These are phyloP conservation scores for Chaetomium sp. DNA, from an alignment of 2,329 filamentous ascomycete species.

Conservation along the genomic window DNA sequence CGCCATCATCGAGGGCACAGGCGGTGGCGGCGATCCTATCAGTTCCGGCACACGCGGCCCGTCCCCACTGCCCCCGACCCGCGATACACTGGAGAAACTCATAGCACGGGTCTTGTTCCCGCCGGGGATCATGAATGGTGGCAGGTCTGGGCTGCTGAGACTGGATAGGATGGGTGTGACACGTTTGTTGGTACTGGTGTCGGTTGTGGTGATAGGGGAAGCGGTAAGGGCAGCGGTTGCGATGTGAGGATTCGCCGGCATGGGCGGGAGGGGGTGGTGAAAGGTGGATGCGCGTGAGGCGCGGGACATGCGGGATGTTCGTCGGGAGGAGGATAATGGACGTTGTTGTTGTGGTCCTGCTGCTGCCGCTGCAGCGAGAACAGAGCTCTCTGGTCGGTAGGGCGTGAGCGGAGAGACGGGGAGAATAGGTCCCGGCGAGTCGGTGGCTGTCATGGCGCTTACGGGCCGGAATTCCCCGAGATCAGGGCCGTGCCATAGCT, in stretches of 20 bases:
- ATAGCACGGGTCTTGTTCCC: constrained; percentile 13
- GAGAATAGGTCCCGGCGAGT: constrained; percentile 7
- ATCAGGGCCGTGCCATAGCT: neutral
- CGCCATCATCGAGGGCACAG: neutral
- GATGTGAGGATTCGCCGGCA: too few species aligned
- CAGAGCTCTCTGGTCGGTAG: constrained; percentile 1
- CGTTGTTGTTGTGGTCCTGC: too few species aligned
- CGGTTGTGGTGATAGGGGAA: too few species aligned
- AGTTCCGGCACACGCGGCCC: constrained; percentile 2
- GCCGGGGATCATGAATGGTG: constrained; percentile 18
- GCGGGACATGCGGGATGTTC: too few species aligned
- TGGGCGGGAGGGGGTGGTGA: too few species aligned
- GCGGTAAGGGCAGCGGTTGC: too few species aligned
- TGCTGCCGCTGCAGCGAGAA: neutral
- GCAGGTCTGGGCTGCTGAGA: constrained; percentile 4
- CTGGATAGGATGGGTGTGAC: too few species aligned
- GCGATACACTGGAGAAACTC: constrained; percentile 12
- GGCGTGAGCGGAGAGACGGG: constrained; percentile 13
- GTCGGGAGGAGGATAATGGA: too few species aligned
- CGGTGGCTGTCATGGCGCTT: constrained; percentile 5
- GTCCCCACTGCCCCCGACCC: neutral
- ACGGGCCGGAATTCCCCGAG: constrained; percentile 3
- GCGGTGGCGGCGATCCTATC: constrained; percentile 5
- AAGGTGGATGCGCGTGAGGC: too few species aligned
- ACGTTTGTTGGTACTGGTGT: too few species aligned